Evolutionary conservation across 768 basidiomycete species (phyloP).

Genomic region (Kwoniella newhampshirensis): DNA sequence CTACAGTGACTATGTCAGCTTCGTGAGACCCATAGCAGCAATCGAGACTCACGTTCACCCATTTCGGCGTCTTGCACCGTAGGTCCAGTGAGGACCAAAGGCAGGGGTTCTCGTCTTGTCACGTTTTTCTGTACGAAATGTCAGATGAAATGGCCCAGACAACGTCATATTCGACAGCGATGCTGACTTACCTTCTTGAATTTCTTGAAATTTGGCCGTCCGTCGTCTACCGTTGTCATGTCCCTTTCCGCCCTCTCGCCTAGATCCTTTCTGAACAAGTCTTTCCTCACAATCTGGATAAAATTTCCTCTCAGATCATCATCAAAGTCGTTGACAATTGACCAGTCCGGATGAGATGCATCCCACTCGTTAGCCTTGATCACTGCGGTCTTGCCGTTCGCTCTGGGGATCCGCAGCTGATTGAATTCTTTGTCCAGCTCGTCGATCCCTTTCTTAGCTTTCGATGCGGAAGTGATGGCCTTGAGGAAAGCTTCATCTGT

Average conservation of each 20-base stretch:
- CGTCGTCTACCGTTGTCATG: constrained; percentile 24
- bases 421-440: constrained; percentile 52
- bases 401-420: constrained; percentile 45
- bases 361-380: constrained; percentile 25
- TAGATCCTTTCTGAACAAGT: constrained; percentile 49
- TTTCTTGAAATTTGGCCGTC: constrained; percentile 52
- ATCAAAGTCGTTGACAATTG: constrained; percentile 43
- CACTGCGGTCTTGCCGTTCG: constrained; percentile 13
- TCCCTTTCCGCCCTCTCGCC: constrained; percentile 11
- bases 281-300: constrained; percentile 47
- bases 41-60: constrained; percentile 36
- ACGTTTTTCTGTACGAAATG: constrained; percentile 33
- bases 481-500: constrained; percentile 47
- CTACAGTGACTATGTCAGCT: constrained; percentile 19
- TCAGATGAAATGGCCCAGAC: neutral
- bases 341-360: constrained; percentile 37
- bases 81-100: constrained; percentile 29
- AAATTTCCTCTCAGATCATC: constrained; percentile 50
- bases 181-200: constrained; percentile 49
- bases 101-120: constrained; percentile 33
- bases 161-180: neutral
- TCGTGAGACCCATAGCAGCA: neutral
- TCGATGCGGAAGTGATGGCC: constrained; percentile 41
- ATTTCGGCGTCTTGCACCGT: constrained; percentile 34
- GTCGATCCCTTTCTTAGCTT: constrained; percentile 45